Base-by-base conservation (phyloP, 768 basidiomycete species). In the Boletellus emodensis region DNA sequence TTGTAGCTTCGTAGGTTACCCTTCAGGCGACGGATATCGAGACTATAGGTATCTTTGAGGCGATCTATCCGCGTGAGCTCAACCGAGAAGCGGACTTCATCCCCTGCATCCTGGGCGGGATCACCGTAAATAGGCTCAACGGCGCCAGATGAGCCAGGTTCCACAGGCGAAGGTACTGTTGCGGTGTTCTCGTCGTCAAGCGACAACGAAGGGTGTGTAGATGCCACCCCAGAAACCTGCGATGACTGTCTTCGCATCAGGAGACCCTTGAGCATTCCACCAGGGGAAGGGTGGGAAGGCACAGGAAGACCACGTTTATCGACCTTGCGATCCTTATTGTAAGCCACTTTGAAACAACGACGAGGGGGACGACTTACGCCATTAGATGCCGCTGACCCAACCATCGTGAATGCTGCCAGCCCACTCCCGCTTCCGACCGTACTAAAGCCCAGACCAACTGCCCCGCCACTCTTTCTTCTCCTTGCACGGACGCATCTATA, bases 41-140 rank as follows among this genome's bases (percentile, higher is more conserved):
- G 76, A 69, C 87, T 87, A 69, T 87, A 94, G 40, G 94, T 90
- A 64, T 91, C 90, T 58, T 85, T 90, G 61, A 98, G 76, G 55
- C 92, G 82, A 68, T 91, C 87, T 61, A 99, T 76, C 60, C 89
- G 75, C 41, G 95, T 97, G 55, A 99, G 71, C 73, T 99, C 96
- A 54, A 97, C 87, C 12, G 84, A 90, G 75, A 98, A 98, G 58
- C 90, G 83, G 58, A 99, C 92, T 82, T 98, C 96, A 60, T 95
- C 95, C 28, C 93, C 93, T 17, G 82, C 81, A 62, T 98, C 96
- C 58, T 88, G 81, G 4, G 76, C 64, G n/a, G 72, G 59, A 49
- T 90, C 90, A 13, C 94, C 94, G 61, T 95, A 97, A 18, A 85
- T 63, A 18, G 84, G 71, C 48, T 85, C 80, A n/a, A 61, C 57